Evolutionary conservation across 257 asterid species (phyloP), one percentile per base, ranked within the genome.

Genomic region (Anisodus acutangulus): DNA sequence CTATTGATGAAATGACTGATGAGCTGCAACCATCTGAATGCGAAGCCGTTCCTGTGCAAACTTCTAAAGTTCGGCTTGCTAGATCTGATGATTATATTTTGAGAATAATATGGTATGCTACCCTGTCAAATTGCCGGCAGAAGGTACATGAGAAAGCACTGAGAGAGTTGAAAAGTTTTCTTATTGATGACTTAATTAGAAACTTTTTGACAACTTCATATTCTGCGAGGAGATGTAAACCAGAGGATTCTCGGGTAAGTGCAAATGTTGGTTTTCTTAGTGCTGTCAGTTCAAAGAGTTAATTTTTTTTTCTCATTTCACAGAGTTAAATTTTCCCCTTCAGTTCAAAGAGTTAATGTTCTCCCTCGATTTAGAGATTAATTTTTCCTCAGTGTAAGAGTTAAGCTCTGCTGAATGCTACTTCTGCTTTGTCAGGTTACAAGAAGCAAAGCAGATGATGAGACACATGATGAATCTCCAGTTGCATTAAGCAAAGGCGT

Each of bases 121-220:
- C 90, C 85, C 85, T 95, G 91, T 89, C 92, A 87, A 86, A 88
- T 83, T 90, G 89, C 90, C 95, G 95, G 85, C 86, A 79, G 87
- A 89, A 87, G 89, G 83, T 97, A 85, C 89, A 93, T 68, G 92
- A 95, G 49, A 83, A 87, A 84, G 94, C 93, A 82, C 89, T 93
- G 85, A 86, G 87, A 57, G 88, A 89, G 83, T 85, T 92, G 91
- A 90, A 91, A 84, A 74, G 81, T 26, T 83, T 83, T 80, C 89
- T 87, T 78, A 86, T 91, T 63, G 91, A 93, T 82, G 89, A 88
- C 85, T 88, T 85, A 67, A 83, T 91, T 82, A 87, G 88, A 64
- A 90, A 87, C 82, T 86, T 88, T 80, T 79, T 90, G 83, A 49
- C 8, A 72, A 82, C 79, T 19, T 81, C 80, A 80, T 84, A 62